Evolutionary conservation across 768 basidiomycete genomes (phyloP).

Genomic region (Xerocomus brunneocitrinus): DNA sequence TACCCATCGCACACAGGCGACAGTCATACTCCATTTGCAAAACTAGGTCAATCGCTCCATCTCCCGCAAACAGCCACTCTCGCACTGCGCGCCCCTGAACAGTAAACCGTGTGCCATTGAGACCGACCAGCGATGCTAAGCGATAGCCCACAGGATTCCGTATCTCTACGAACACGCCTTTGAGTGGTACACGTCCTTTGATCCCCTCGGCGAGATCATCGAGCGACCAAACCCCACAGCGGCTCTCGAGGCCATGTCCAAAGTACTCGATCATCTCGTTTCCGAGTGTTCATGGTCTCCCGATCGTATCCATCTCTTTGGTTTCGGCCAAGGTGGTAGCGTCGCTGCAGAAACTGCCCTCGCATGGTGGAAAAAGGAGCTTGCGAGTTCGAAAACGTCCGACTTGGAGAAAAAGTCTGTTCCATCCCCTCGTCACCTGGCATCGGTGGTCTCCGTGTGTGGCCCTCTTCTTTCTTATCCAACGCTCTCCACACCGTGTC

Average conservation of each 20-base stretch:
- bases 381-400: conserved; percentile 4
- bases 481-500: conserved; percentile 45
- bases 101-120: conserved; percentile 39
- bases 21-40: conserved; percentile 70
- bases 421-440: conserved; percentile 38
- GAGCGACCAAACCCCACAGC: conserved; percentile 67
- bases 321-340: conserved; percentile 84
- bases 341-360: conserved; percentile 68
- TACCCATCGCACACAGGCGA: conserved; percentile 53
- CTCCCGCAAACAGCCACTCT: conserved; percentile 89
- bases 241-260: conserved; percentile 53
- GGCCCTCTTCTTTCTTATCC: conserved; percentile 81
- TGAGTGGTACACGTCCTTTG: conserved; percentile 86
- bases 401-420: conserved; percentile 6
- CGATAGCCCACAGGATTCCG: conserved; percentile 51
- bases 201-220: conserved; percentile 70
- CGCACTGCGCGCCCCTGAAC: conserved; percentile 74
- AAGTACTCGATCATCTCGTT: conserved; percentile 53
- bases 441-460: conserved; percentile 62
- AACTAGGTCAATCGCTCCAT: conserved; percentile 66
- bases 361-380: conserved; percentile 46
- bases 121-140: conserved; percentile 8
- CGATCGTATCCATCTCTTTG: conserved; percentile 75
- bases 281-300: conserved; percentile 61
- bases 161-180: conserved; percentile 75